Conservation (phyloP, 139 green algal genomes). For the Picochlorum sp. region DNA sequence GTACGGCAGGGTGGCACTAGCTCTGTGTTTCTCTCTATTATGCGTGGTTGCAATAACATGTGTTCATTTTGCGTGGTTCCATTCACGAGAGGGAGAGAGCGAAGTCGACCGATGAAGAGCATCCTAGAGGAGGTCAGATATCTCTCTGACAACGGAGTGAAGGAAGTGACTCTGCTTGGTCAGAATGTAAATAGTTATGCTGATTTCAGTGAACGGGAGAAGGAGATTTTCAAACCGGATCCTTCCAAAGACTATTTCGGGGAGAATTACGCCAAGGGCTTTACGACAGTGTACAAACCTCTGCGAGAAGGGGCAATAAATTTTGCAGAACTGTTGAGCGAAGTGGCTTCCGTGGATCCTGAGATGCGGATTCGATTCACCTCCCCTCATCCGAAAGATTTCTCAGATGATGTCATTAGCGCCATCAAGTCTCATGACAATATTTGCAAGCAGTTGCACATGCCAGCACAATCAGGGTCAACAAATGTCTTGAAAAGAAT, state of each 20-base stretch:
- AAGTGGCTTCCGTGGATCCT: conserved; percentile 52
- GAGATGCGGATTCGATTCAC: conserved; percentile 90
- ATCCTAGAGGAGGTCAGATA: conserved; percentile 65
- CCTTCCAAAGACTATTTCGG: neutral
- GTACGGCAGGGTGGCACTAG: conserved; percentile 34
- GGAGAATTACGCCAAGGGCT: conserved; percentile 42
- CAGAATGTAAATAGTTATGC: conserved; percentile 93
- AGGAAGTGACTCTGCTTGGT: conserved; percentile 75
- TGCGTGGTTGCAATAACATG: conserved; percentile 90
- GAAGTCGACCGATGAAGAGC: conserved; percentile 49
- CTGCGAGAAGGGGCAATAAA: conserved; percentile 36
- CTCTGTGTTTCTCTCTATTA: conserved; percentile 70
- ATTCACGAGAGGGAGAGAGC: conserved; percentile 70
- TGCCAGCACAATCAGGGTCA: conserved; percentile 82
- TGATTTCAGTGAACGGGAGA: conserved; percentile 26
- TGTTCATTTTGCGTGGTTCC: conserved; percentile 89
- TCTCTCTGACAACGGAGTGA: conserved; percentile 50
- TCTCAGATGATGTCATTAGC: conserved; percentile 60
- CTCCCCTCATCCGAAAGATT: conserved; percentile 84
- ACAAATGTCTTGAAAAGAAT: conserved; percentile 63
- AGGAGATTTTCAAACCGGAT: neutral
- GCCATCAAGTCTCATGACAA: conserved; percentile 61
- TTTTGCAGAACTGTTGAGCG: conserved; percentile 76
- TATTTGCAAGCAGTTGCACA: conserved; percentile 79
- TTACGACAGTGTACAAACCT: conserved; percentile 72